Conservation (phyloP, 140 eudicot genomes). For the Oenanthe javanica region DNA sequence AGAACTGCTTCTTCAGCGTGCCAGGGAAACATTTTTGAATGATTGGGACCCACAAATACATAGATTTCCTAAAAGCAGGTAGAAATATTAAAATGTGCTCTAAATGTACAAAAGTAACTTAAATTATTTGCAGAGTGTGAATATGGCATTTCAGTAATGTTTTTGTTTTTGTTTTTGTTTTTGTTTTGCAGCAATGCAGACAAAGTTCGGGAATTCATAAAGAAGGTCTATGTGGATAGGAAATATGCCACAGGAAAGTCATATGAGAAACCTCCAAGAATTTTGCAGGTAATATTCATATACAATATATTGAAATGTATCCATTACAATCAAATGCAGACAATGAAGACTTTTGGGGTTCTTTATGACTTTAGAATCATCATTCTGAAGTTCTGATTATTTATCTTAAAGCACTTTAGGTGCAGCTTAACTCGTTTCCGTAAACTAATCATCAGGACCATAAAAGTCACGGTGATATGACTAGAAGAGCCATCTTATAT, state of each 20-base stretch:
- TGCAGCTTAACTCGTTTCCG: background rate
- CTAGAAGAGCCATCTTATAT: constrained; percentile 79
- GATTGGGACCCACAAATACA: constrained; percentile 82
- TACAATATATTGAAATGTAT: background rate
- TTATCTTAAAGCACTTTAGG: background rate
- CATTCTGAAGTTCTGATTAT: background rate
- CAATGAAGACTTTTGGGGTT: background rate
- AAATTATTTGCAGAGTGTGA: background rate
- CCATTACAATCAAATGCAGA: background rate
- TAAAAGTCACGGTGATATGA: constrained; percentile 51
- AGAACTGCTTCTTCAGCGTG: constrained; percentile 48
- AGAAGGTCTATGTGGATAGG: constrained; percentile 71
- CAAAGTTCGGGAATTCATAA: constrained; percentile 78
- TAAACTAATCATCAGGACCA: constrained; percentile 33
- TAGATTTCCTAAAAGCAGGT: constrained; percentile 84
- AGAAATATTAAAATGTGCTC: constrained; percentile 8
- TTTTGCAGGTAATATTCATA: constrained; percentile 37
- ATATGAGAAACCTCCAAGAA: constrained; percentile 82
- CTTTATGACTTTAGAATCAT: background rate
- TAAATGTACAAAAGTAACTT: background rate
- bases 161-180: constrained; percentile 3
- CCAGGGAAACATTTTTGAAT: constrained; percentile 76
- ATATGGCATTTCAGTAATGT: background rate
- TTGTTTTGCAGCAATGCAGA: constrained; percentile 59
- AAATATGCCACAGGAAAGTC: constrained; percentile 48